Conservation (phyloP, 1,139 yeast genomes). For the Blastobotrys proliferans region DNA sequence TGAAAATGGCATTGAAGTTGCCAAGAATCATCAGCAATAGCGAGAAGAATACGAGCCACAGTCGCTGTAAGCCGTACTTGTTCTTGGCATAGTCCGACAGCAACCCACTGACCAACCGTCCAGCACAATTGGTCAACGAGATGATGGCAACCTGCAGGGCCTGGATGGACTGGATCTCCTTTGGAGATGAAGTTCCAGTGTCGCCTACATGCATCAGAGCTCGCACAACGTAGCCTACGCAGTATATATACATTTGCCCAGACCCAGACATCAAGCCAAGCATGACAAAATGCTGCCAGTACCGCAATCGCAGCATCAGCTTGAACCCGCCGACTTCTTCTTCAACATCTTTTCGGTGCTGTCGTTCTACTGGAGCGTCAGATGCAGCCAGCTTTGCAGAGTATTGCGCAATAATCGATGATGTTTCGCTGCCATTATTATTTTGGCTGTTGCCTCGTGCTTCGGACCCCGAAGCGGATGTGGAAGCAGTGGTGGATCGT, state of each 20-base stretch:
- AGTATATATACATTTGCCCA: slow-evolving; percentile 71
- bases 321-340: slow-evolving; percentile 17
- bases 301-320: slow-evolving; percentile 24
- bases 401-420: slow-evolving; percentile 6
- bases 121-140: slow-evolving; percentile 59
- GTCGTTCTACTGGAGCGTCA: neutral
- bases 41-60: slow-evolving; percentile 63
- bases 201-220: slow-evolving; percentile 40
- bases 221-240: slow-evolving; percentile 62
- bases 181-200: slow-evolving; percentile 10
- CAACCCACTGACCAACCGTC: slow-evolving; percentile 63
- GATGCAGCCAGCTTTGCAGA: neutral
- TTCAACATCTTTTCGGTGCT: slow-evolving; percentile 2
- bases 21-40: slow-evolving; percentile 36
- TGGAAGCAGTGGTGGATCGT: neutral
- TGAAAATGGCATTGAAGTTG: slow-evolving; percentile 28
- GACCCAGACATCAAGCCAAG: slow-evolving; percentile 61
- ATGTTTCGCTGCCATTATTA: slow-evolving; percentile 4
- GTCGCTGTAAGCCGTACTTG: slow-evolving; percentile 50
- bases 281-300: slow-evolving; percentile 40
- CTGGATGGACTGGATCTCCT: slow-evolving; percentile 43
- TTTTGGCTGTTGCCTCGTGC: neutral
- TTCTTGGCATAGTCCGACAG: slow-evolving; percentile 54
- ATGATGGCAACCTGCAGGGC: slow-evolving; percentile 69
- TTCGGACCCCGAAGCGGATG: neutral